Evolutionary conservation across 768 basidiomycete species (phyloP).

Genomic region (Russula sp.): DNA sequence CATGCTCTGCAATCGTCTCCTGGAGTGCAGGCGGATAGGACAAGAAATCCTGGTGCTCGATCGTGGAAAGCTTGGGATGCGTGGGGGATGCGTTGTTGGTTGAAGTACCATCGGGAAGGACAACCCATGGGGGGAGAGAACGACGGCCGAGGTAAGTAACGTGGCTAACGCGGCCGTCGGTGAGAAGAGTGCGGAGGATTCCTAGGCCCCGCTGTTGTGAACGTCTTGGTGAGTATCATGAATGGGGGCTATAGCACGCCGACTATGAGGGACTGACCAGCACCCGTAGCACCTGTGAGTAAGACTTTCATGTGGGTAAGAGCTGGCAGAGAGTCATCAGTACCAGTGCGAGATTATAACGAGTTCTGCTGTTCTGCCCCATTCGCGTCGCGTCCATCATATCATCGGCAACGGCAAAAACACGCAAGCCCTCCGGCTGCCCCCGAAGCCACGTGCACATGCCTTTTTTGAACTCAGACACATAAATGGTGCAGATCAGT

Average conservation of each 20-base stretch:
- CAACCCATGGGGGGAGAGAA: conserved; percentile 21
- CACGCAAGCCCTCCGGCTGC: not conserved
- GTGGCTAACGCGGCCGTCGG: conserved; percentile 16
- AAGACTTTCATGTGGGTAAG: conserved; percentile 12
- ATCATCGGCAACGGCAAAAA: too few relatives aligned
- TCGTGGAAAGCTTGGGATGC: conserved; percentile 21
- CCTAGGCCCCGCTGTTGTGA: conserved; percentile 25
- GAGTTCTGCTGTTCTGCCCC: too few relatives aligned
- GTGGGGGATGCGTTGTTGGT: not conserved
- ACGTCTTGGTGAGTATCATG: not conserved
- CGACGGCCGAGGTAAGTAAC: conserved; percentile 26
- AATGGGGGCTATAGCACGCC: not conserved
- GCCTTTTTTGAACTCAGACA: not conserved
- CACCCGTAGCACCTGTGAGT: conserved; percentile 21
- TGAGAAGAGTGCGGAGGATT: conserved; percentile 20
- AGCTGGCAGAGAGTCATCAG: too few relatives aligned
- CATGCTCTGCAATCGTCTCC: conserved; percentile 20
- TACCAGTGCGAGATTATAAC: too few relatives aligned
- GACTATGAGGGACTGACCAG: not conserved
- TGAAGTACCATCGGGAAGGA: conserved; percentile 10
- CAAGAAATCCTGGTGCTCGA: conserved; percentile 22
- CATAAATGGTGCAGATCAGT: not conserved
- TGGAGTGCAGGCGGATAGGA: conserved; percentile 18
- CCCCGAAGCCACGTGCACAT: too few relatives aligned
- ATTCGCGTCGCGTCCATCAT: too few relatives aligned